phyloP scores from a whole-genome alignment of 139 green algal genomes.

The Deuterostichococcus epilithicus region DNA sequence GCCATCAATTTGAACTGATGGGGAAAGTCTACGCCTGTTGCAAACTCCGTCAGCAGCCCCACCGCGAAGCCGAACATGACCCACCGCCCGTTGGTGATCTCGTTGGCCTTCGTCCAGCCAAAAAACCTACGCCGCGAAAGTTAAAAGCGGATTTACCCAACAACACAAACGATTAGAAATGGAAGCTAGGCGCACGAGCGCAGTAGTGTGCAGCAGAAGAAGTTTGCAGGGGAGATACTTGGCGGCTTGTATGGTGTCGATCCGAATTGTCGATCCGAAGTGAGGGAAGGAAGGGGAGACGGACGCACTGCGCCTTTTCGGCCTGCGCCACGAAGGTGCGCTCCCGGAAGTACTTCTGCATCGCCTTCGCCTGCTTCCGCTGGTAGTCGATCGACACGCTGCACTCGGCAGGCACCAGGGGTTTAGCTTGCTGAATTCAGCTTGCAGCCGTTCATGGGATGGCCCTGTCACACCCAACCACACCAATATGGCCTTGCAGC shows the following conservation, averaged over 20 bases:
- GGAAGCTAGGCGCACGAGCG: neutral
- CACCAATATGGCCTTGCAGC: too few species aligned
- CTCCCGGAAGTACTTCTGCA: slow-evolving; percentile 86
- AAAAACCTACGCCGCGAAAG: slow-evolving; percentile 60
- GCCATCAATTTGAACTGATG: slow-evolving; percentile 84
- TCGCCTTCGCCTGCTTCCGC: slow-evolving; percentile 84
- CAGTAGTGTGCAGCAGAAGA: neutral
- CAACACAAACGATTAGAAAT: neutral
- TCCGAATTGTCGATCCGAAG: neutral
- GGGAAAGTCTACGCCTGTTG: slow-evolving; percentile 88
- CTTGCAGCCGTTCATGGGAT: too few species aligned
- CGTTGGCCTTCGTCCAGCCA: slow-evolving; percentile 87
- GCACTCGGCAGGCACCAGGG: neutral
- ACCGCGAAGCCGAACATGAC: slow-evolving; percentile 94
- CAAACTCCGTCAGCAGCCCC: slow-evolving; percentile 94
- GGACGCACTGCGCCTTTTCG: slow-evolving; percentile 41
- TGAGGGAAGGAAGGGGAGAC: neutral
- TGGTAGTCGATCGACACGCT: slow-evolving; percentile 84
- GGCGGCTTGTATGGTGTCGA: neutral
- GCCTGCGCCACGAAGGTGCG: slow-evolving; percentile 25
- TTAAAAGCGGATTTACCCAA: neutral
- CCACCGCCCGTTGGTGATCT: slow-evolving; percentile 95
- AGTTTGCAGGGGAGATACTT: neutral
- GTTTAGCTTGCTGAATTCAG: too few species aligned
- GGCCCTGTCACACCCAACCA: too few species aligned